Conservation (phyloP, 83 land plant genomes). For the Diphasiastrum complanatum region DNA sequence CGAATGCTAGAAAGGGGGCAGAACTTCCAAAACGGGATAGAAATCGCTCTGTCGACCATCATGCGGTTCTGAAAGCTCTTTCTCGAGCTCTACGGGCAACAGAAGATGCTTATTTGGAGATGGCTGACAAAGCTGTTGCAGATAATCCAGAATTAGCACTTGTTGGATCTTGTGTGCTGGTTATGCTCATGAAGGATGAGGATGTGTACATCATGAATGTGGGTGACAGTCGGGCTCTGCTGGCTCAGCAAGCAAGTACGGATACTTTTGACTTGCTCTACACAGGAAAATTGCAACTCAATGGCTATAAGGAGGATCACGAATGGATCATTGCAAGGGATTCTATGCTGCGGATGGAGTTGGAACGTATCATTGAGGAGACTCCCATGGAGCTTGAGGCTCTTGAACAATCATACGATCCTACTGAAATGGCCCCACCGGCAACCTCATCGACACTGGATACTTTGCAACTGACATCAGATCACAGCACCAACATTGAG, state of each 20-base stretch:
- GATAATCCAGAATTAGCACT: slow-evolving; percentile 80
- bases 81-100: slow-evolving; percentile 50
- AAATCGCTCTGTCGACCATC: slow-evolving; percentile 28
- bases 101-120: slow-evolving; percentile 63
- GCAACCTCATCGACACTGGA: slow-evolving; percentile 22
- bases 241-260: slow-evolving; percentile 37
- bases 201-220: slow-evolving; percentile 63
- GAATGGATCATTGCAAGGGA: slow-evolving; percentile 59
- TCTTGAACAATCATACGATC: slow-evolving; percentile 23
- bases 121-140: slow-evolving; percentile 76
- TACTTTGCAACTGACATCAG: slow-evolving; percentile 61
- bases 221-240: slow-evolving; percentile 88
- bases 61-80: slow-evolving; percentile 52
- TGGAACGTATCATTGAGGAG: slow-evolving; percentile 44
- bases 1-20: background rate
- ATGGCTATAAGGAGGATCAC: slow-evolving; percentile 39
- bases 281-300: background rate
- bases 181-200: slow-evolving; percentile 61
- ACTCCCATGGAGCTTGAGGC: slow-evolving; percentile 34
- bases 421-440: slow-evolving; percentile 32
- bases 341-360: slow-evolving; percentile 48
- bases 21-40: background rate
- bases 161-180: slow-evolving; percentile 84
- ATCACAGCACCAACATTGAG: slow-evolving; percentile 69
- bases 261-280: background rate